Evolutionary conservation across 257 asterid species (phyloP), one percentile per base, ranked within the genome.

Genomic region (Mitragyna speciosa): DNA sequence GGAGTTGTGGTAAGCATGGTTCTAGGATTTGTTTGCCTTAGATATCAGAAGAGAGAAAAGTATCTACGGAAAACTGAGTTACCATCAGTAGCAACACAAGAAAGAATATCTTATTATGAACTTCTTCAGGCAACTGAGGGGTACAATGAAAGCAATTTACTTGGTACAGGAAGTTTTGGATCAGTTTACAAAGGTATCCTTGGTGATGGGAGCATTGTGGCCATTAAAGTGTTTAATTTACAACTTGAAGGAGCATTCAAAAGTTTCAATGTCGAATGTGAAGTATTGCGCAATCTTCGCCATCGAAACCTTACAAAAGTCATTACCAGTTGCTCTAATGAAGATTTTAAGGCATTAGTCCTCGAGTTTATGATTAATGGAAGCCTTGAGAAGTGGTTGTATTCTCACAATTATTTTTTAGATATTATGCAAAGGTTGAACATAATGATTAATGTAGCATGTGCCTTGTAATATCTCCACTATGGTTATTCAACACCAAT

Each of bases 191-290:
- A 41, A 78, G 76, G 56, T 22, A 39, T 30, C 1, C 22, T 69
- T 39, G 63, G n/a, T 33, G 61, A 79, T 58, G 72, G 77, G 45
- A 47, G 28, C 39, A 49, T 56, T 56, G 66, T 79, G 77, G 82
- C 77, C 12, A 26, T 65, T 22, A 79, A 79, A 66, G 77, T 70
- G 48, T 70, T 79, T 61, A 71, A 71, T 79, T 68, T 33, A 36
- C 5, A 7, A 24, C 5, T 24, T 8, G 14, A 59, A 59, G 30
- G 14, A 24, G 66, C 66, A 24, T 24, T 10, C 30, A 59, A 59
- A 12, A 59, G 66, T 24, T 59, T 59, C 1, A 12, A 24, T 59
- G 66, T 3, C 2, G 66, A 59, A 59, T 59, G 31, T 59, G 31
- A 59, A n/a, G 66, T 59, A 24, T 59, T 24, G 14, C 12, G 66